A percentile compares a stretch with the other conserved stretches of the same genome.
Evolutionary conservation across 2,329 filamentous ascomycete genomes (phyloP).

Genomic region (Setomelanomma holmii): DNA sequence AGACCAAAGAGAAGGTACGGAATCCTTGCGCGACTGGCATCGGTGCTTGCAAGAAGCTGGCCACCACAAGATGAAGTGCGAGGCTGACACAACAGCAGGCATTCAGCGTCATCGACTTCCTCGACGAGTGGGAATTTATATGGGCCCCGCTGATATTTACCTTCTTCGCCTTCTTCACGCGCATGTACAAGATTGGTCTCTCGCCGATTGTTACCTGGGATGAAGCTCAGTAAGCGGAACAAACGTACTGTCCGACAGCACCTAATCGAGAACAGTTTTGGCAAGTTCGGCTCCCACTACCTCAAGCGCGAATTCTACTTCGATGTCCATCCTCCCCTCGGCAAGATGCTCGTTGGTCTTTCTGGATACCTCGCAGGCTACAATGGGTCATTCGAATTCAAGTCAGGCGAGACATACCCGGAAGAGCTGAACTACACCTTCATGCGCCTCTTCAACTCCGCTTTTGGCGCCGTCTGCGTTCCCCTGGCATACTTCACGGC

Average conservation of each 20-base stretch:
- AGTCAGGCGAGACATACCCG: constrained; percentile 95
- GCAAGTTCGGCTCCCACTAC: constrained; percentile 99
- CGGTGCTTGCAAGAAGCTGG: neutral
- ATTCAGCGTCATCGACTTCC: constrained; percentile 66
- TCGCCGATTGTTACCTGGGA: constrained; percentile 79
- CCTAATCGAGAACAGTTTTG: constrained; percentile 65
- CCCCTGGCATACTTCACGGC: constrained; percentile 96
- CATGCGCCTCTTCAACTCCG: constrained; percentile 97
- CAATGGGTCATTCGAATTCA: constrained; percentile 99
- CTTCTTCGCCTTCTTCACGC: constrained; percentile 68
- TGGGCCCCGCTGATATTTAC: constrained; percentile 71
- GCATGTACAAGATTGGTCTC: constrained; percentile 71
- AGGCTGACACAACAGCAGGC: constrained; percentile 35
- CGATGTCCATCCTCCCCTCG: constrained; percentile 92
- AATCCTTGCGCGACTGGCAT: neutral
- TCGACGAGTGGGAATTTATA: constrained; percentile 69
- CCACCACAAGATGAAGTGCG: neutral
- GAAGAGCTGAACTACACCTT: constrained; percentile 95
- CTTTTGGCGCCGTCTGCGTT: constrained; percentile 91
- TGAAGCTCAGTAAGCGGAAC: constrained; percentile 70
- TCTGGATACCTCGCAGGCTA: constrained; percentile 97
- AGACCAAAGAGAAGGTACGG: constrained; percentile 57
- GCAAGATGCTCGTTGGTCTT: constrained; percentile 97
- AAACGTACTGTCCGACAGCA: constrained; percentile 25
- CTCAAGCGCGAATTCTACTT: constrained; percentile 99